Conservation (phyloP, 306 rosid species). For the Erythrophleum fordii region DNA sequence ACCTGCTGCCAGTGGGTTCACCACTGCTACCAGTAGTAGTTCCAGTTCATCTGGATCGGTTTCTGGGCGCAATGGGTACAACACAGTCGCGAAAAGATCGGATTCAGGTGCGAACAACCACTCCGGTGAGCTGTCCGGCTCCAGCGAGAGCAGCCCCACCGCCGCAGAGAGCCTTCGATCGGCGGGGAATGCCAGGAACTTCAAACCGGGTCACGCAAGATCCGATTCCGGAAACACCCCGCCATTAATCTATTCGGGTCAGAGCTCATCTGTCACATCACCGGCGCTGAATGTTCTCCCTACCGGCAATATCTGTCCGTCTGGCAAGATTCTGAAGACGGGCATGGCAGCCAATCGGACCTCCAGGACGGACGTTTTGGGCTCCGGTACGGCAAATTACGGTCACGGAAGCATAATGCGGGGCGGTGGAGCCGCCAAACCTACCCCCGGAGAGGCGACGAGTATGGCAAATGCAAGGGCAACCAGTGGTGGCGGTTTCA, state of each 20-base stretch:
- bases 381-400: conserved; percentile 78
- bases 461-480: conserved; percentile 1
- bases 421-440: conserved; percentile 54
- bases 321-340: conserved; percentile 71
- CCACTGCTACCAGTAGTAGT: conserved; percentile 70
- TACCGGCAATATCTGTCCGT: conserved; percentile 91
- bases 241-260: conserved; percentile 65
- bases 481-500: conserved; percentile 24
- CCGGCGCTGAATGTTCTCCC: conserved; percentile 74
- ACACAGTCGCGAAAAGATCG: conserved; percentile 53
- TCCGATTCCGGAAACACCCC: conserved; percentile 66
- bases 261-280: conserved; percentile 66
- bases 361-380: conserved; percentile 71
- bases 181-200: conserved; percentile 38
- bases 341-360: conserved; percentile 62
- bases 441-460: conserved; percentile 37
- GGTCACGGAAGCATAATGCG: conserved; percentile 98
- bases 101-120: conserved; percentile 63
- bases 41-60: conserved; percentile 93
- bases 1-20: conserved; percentile 35
- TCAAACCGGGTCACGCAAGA: conserved; percentile 64
- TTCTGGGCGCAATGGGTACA: conserved; percentile 66
- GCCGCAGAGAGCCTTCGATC: conserved; percentile 62
- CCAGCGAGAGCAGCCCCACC: conserved; percentile 82
- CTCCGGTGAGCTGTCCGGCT: conserved; percentile 94